Conservation (phyloP, 164 flowering plant species). For the Cinnamomum chago region DNA sequence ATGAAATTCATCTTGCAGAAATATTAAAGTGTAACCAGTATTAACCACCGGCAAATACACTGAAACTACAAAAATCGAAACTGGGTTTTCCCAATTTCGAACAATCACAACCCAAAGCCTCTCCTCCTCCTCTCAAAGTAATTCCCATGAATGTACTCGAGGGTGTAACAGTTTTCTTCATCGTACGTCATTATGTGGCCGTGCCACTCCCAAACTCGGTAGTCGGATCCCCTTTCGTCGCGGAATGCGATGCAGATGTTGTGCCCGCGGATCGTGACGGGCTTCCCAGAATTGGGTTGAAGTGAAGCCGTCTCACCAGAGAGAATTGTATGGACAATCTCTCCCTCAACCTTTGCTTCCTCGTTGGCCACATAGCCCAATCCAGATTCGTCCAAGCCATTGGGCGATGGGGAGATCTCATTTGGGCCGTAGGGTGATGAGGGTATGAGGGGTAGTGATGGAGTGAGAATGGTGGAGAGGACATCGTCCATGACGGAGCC, state of each 20-base stretch:
- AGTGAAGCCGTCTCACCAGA: slow-evolving; percentile 52
- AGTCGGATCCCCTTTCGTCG: slow-evolving; percentile 59
- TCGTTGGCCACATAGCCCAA: slow-evolving; percentile 52
- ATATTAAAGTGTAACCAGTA: too few relatives aligned
- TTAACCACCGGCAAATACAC: too few relatives aligned
- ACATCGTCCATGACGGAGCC: slow-evolving; percentile 39
- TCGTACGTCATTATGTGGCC: slow-evolving; percentile 91
- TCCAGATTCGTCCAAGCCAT: neutral
- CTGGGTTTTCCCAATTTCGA: neutral
- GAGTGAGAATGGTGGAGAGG: slow-evolving; percentile 46
- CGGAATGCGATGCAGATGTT: slow-evolving; percentile 81
- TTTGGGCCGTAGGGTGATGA: slow-evolving; percentile 32
- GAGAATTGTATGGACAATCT: slow-evolving; percentile 49
- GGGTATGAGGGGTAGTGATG: slow-evolving; percentile 1
- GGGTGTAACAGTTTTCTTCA: slow-evolving; percentile 71
- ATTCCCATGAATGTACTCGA: slow-evolving; percentile 95
- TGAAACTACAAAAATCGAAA: neutral
- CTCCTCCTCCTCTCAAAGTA: slow-evolving; percentile 48
- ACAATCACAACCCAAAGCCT: slow-evolving; percentile 12
- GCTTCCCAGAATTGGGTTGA: slow-evolving; percentile 90
- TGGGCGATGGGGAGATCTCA: neutral
- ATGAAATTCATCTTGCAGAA: too few relatives aligned
- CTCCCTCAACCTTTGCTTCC: slow-evolving; percentile 76
- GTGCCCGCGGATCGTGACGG: slow-evolving; percentile 76
- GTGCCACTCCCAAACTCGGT: slow-evolving; percentile 99